Base-by-base conservation (phyloP, 306 rosid genomes). In the Macrotyloma uniflorum region DNA sequence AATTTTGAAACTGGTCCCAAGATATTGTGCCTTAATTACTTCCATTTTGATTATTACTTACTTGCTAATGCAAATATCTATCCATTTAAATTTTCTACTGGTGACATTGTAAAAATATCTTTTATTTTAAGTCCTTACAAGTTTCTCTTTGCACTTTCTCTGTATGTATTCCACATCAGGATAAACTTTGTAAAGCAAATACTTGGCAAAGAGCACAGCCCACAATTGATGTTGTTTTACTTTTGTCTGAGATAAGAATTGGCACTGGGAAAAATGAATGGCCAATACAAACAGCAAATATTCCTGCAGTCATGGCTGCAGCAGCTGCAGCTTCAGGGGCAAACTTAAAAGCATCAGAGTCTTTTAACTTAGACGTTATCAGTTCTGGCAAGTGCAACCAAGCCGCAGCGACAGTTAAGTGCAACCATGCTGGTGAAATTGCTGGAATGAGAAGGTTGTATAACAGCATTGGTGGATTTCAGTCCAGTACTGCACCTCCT, bases 391-490 rank as follows among this genome's bases (percentile, higher is more conserved):
- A 91, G 84, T 89, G 98, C 78, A 93, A 93, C 87, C 93, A 91
- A 81, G 93, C 93, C 40, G 97, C 86, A 65, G 97, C 99, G 18
- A 95, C 99, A 64, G 97, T 90, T 62, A 95, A 95, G 81, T 90
- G 99, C 83, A 95, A 95, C 89, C 94, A 93, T 50, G 98, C 97
- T 63, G 99, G 99, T 75, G 99, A 95, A 86, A 95, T 95, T 81
- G 96, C 96, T 43, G 99, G 99, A 36, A 95, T 95, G 99, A 92
- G 99, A 89, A 95, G 98, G 82, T 84, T 93, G 88, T 95, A 91
- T 83, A 89, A 86, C 89, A 95, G 97, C 84, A 92, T 95, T 80
- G 98, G 98, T 85, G 99, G 98, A 65, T 95, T 95, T 85, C 93
- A 95, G 62, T 76, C 93, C 14, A 82, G 68, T 74, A 70, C 89